phyloP scores from a whole-genome alignment of 148 eudicot species.

The Rhododendron simsii region DNA sequence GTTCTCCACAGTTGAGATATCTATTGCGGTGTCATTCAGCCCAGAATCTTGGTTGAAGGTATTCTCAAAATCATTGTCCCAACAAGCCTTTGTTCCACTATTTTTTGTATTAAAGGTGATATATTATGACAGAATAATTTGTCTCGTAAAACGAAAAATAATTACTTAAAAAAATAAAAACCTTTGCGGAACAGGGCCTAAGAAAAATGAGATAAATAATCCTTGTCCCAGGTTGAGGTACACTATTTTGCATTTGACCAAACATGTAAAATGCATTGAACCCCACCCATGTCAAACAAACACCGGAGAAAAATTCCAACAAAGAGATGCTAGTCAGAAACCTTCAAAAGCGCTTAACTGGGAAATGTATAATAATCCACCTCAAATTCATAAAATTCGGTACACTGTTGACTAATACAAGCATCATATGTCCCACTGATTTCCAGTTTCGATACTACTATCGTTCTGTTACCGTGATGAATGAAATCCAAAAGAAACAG shows the following conservation, averaged over 20 bases:
- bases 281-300: neutral
- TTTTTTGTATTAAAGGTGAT: too few species aligned
- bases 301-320: neutral
- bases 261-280: neutral
- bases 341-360: neutral
- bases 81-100: too few species aligned
- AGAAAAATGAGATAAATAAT: neutral
- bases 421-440: neutral
- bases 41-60: too few species aligned
- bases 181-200: too few species aligned
- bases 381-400: neutral
- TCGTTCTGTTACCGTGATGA: neutral
- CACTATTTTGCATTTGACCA: neutral
- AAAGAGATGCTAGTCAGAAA: neutral
- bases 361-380: neutral
- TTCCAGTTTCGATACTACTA: neutral
- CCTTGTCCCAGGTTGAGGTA: neutral
- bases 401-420: neutral
- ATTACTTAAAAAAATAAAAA: too few species aligned
- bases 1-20: too few species aligned
- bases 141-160: too few species aligned
- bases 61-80: too few species aligned
- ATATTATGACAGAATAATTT: too few species aligned
- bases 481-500: neutral
- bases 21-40: too few species aligned